These are phyloP conservation scores for Peronosclerospora sorghi DNA, from an alignment of 352 stramenopile species.

Conservation along the genomic window DNA sequence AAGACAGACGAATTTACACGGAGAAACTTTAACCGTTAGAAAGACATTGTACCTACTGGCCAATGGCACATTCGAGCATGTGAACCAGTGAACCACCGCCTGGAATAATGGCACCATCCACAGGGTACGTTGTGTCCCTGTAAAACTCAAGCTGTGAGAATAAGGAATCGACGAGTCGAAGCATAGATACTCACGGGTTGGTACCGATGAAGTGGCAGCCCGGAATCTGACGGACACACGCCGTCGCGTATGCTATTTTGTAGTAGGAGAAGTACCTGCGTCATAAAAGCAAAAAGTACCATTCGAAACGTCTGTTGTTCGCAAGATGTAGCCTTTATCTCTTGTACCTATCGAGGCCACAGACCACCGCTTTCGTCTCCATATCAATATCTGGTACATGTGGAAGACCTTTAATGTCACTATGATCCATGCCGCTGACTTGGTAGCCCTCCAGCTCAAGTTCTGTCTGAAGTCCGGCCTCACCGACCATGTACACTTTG, in stretches of 20 bases:
- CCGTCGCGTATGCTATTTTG: conserved; percentile 75
- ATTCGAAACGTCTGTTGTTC: too few species aligned
- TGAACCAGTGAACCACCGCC: conserved; percentile 58
- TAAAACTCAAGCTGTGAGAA: too few species aligned
- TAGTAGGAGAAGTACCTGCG: conserved; percentile 70
- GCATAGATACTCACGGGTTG: conserved; percentile 42
- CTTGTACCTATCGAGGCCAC: conserved; percentile 54
- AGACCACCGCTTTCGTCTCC: conserved; percentile 68
- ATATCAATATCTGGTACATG: conserved; percentile 54
- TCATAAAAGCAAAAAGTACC: neutral
- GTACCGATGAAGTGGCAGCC: conserved; percentile 74
- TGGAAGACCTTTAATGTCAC: conserved; percentile 58
- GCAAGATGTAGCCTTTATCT: neutral
- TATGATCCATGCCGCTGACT: conserved; percentile 53
- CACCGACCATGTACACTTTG: conserved; percentile 82
- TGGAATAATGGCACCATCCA: conserved; percentile 60
- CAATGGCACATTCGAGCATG: conserved; percentile 53
- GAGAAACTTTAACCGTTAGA: neutral
- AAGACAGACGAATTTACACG: conserved; percentile 3
- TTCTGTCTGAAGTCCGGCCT: conserved; percentile 55
- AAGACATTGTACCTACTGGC: conserved; percentile 30
- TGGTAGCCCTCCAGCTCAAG: conserved; percentile 56
- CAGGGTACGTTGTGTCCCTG: conserved; percentile 68
- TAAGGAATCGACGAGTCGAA: too few species aligned
- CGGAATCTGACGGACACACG: conserved; percentile 55